Conservation (phyloP, 805 yeast species). For the Allodekkera sacchari region DNA sequence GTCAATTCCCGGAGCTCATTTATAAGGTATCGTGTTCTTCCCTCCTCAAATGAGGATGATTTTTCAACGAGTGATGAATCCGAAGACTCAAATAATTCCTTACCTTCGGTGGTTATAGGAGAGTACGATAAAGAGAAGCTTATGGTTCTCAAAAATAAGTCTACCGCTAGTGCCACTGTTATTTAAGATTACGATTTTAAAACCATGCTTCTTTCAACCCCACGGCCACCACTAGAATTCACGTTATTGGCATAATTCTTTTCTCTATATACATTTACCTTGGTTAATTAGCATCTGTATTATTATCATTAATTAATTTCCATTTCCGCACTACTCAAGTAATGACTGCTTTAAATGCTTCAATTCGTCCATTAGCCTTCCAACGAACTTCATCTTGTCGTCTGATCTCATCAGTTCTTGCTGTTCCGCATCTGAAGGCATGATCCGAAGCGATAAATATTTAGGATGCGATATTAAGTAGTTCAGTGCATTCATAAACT, state of each 20-base stretch:
- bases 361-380: slow-evolving; percentile 40
- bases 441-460: slow-evolving; percentile 61
- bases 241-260: too few species aligned
- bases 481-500: slow-evolving; percentile 51
- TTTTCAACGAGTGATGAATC: slow-evolving; percentile 17
- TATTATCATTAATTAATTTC: not conserved
- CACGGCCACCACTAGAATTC: not conserved
- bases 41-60: not conserved
- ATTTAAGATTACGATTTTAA: not conserved
- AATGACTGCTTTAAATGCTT: slow-evolving; percentile 42
- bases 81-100: slow-evolving; percentile 25
- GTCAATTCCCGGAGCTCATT: not conserved
- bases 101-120: slow-evolving; percentile 53
- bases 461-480: slow-evolving; percentile 83
- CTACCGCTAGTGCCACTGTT: slow-evolving; percentile 1
- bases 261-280: not conserved
- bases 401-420: slow-evolving; percentile 45
- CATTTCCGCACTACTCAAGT: slow-evolving; percentile 9
- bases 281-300: slow-evolving; percentile 2
- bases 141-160: slow-evolving; percentile 37
- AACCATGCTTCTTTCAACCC: not conserved
- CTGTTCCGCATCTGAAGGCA: slow-evolving; percentile 58
- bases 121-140: slow-evolving; percentile 62
- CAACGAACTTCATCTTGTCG: slow-evolving; percentile 35
- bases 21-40: slow-evolving; percentile 1